Conservation (phyloP, 768 basidiomycete species). For the Dioszegia crocea region DNA sequence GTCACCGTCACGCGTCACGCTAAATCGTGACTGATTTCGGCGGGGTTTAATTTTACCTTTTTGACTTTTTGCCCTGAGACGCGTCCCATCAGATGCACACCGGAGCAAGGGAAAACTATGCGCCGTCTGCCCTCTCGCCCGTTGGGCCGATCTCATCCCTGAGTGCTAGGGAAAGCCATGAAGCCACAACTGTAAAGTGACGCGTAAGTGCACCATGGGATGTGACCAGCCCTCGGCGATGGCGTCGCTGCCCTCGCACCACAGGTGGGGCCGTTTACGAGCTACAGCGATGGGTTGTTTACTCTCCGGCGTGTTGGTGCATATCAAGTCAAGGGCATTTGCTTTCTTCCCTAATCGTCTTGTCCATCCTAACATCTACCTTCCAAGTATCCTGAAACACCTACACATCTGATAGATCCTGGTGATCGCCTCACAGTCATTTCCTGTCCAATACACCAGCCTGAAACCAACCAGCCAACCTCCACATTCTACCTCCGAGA, state of each 20-base stretch:
- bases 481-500: not conserved
- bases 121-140: no score
- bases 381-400: not conserved
- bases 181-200: no score
- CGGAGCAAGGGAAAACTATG: no score
- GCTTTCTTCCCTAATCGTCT: not conserved
- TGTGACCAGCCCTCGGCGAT: not conserved
- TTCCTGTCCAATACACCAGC: not conserved
- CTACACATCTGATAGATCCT: constrained; percentile 3
- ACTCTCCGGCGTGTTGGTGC: not conserved
- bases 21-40: no score
- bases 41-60: no score
- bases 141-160: no score
- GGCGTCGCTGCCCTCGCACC: not conserved
- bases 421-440: constrained; percentile 8
- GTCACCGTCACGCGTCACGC: no score
- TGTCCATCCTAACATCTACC: constrained; percentile 11
- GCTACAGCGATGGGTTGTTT: not conserved
- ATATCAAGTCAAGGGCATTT: not conserved
- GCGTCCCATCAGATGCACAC: no score
- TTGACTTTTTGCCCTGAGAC: no score
- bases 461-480: not conserved
- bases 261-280: not conserved
- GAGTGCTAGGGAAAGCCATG: no score
- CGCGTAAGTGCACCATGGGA: not conserved